Base-by-base conservation (phyloP, 1,284 basidiomycete genomes). In the Polyporus tsugae region DNA sequence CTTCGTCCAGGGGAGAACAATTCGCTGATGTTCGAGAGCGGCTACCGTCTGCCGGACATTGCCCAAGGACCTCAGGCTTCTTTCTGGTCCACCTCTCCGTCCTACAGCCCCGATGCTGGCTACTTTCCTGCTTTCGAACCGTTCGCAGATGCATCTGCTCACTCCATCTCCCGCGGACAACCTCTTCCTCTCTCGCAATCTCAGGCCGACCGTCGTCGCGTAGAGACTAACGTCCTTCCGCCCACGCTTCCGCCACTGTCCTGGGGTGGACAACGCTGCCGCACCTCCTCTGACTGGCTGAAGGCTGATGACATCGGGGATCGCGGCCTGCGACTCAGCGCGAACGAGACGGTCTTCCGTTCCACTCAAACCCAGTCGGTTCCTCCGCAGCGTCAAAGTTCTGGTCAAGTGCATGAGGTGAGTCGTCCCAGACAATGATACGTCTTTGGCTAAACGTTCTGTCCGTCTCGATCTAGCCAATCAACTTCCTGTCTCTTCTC, bases 401-500 rank as follows among this genome's bases (percentile, higher is more conserved):
- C 75, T 59, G 62, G 71, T 46, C 78, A 79, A 71, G 73, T 78
- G 61, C 80, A 86, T 72, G 81, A 85, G 80, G 82, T 80, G 71
- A 64, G 74, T 69, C 13, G 60, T 36, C 9, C n/a, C n/a, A 36
- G 19, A 58, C 6, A 10, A 6, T 17, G 19, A 9, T 9, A 17
- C n/a, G 22, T 29, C 52, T 7, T 11, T 62, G 11, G 13, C 46
- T 25, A 67, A 52, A 62, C 60, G 42, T 60, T 55, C 33, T 4
- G 33, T 65, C 55, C 41, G 60, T 6, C 39, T 33, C 41, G 11
- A 0, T 63, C 33, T 53, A 95, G 92, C 92, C 93, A 6, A 93
- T 95, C 81, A 95, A 95, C 79, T 95, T 94, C 77, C 83, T 95
- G 61, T 92, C 91, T 15, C 83, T 94, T 58, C 84, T 95, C 66